phyloP scores from a whole-genome alignment of 2,329 filamentous ascomycete species.

The Lojkania enalia region DNA sequence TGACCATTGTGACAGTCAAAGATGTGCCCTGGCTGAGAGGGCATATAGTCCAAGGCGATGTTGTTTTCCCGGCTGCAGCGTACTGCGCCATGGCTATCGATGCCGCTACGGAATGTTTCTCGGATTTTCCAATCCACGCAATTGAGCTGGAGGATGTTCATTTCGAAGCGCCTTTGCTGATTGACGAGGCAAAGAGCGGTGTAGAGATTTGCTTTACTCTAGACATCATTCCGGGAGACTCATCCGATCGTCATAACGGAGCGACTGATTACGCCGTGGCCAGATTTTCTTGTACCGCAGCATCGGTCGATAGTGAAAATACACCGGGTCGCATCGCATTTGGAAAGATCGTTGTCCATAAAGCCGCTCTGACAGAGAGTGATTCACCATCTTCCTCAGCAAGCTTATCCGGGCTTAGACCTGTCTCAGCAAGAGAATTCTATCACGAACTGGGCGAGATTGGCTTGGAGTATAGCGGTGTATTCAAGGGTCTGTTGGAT shows the following conservation, averaged over 20 bases:
- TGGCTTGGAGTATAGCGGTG: background rate
- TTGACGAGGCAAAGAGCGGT: background rate
- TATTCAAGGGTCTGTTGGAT: no score
- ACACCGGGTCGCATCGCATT: background rate
- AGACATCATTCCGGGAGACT: background rate
- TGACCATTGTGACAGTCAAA: constrained; percentile 5
- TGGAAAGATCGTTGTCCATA: background rate
- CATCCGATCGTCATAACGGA: background rate
- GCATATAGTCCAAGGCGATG: constrained; percentile 23
- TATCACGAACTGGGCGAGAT: background rate
- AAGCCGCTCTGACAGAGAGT: background rate
- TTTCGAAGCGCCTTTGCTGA: background rate
- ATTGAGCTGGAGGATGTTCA: background rate
- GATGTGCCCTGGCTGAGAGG: constrained; percentile 18
- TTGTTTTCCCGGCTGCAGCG: constrained; percentile 50
- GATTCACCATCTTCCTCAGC: no score
- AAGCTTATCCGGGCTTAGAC: no score
- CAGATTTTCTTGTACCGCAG: background rate
- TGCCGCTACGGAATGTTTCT: background rate
- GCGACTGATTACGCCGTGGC: background rate
- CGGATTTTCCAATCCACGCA: background rate
- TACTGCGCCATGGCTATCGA: constrained; percentile 46
- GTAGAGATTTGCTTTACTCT: background rate
- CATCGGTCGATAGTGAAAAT: no score
- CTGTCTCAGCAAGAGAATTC: background rate